Base-by-base conservation (phyloP, 352 stramenopile species). In the Phytophthora hybrid region DNA sequence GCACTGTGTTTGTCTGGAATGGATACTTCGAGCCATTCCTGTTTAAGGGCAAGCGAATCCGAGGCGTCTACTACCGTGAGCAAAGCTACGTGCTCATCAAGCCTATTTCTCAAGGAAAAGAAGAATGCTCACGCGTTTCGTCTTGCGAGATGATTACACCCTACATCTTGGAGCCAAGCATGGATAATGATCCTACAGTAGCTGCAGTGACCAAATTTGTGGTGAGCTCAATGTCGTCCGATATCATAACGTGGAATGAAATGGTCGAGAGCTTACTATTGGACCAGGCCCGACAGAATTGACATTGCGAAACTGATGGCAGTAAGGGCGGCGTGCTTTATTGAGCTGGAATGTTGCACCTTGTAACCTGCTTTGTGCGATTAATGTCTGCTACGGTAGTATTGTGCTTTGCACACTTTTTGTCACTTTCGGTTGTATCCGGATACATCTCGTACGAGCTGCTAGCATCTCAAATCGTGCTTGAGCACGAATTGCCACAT, bases 81-180 rank as follows among this genome's bases (percentile, higher is more conserved):
- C 78, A 85, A 51, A 79, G 83, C 10, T 87, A 90, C 62, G 81
- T 92, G 53, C 52, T 91, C 29, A 71, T 91, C 31, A 78, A 85
- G 57, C 76, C 67, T 73, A 31, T 59, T 49, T 19, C 26, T 23
- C 9, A 5, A 7, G 14, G 8, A 11, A 29, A 59, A 69, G 46
- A 32, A 18, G 52, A 63, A 41, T 71, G 52, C 31, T 74, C 77
- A 37, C 73, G 83, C 11, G 63, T 92, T 55, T 80, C 84, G 59
- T 80, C 73, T 63, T 84, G 76, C 63, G 74, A 79, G 51, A 71
- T 85, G 21, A 79, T 85, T 47, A 83, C 76, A n/a, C 77, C 80
- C 14, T 70, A 89, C 46, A 79, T 81, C 26, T 79, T 68, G 14
- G 65, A 82, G 49, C 59, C 67, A 23, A 66, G 49, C 47, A 47